Conservation (phyloP, 2,329 filamentous ascomycete genomes). For the Davidsoniella virescens region DNA sequence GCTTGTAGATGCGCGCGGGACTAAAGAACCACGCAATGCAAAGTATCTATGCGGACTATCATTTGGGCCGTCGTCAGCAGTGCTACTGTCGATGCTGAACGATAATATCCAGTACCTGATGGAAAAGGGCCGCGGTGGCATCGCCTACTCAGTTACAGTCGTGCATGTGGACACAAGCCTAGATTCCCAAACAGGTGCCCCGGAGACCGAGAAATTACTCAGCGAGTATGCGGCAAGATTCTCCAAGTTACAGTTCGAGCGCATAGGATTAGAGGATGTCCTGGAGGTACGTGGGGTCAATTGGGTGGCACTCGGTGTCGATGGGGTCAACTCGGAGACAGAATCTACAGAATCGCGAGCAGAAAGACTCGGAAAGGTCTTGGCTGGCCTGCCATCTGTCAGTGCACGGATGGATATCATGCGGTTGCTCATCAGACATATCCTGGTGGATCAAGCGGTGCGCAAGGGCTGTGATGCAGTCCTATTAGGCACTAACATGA, state of each 20-base stretch:
- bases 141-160: slow-evolving; percentile 51
- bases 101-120: slow-evolving; percentile 50
- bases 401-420: slow-evolving; percentile 63
- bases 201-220: slow-evolving; percentile 32
- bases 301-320: slow-evolving; percentile 30
- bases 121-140: slow-evolving; percentile 39
- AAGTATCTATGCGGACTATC: slow-evolving; percentile 63
- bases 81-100: slow-evolving; percentile 60
- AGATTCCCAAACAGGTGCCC: slow-evolving; percentile 14
- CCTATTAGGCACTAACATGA: slow-evolving; percentile 75
- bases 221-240: slow-evolving; percentile 42
- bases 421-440: slow-evolving; percentile 51
- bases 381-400: slow-evolving; percentile 49
- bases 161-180: slow-evolving; percentile 36
- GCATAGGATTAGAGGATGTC: slow-evolving; percentile 46
- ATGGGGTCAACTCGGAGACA: background rate
- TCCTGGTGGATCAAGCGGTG: slow-evolving; percentile 52
- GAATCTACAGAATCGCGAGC: background rate
- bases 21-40: slow-evolving; percentile 18
- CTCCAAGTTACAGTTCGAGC: slow-evolving; percentile 47
- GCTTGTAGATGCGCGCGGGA: slow-evolving; percentile 21
- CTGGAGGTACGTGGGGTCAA: slow-evolving; percentile 35
- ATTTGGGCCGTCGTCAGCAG: slow-evolving; percentile 64
- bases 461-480: slow-evolving; percentile 48
- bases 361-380: slow-evolving; percentile 34